These are phyloP conservation scores for Solidago caesia DNA, from an alignment of 129 eudicot genomes.

Conservation along the genomic window DNA sequence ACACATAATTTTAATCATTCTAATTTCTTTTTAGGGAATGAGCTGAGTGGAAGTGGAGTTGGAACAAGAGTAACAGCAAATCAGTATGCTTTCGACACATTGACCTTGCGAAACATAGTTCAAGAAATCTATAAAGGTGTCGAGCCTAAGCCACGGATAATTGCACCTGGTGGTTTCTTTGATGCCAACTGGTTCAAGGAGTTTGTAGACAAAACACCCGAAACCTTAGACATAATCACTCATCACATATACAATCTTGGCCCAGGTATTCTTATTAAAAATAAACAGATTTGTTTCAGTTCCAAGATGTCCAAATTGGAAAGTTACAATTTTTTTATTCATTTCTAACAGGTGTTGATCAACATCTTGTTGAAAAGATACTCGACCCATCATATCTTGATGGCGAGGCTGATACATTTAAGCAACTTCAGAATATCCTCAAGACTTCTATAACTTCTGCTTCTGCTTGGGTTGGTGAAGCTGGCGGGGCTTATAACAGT, in stretches of 20 bases:
- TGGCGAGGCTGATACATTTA: constrained; percentile 59
- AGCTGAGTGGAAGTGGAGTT: constrained; percentile 72
- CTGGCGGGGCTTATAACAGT: constrained; percentile 95
- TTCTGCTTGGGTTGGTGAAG: constrained; percentile 90
- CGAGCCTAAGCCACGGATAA: constrained; percentile 49
- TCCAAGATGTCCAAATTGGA: constrained; percentile 9
- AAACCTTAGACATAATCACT: constrained; percentile 54
- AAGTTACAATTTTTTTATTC: constrained; percentile 15
- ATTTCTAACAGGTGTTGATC: constrained; percentile 61
- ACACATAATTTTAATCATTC: background rate
- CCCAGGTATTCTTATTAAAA: constrained; percentile 54
- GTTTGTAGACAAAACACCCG: constrained; percentile 49
- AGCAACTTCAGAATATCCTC: constrained; percentile 49
- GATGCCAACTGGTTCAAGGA: constrained; percentile 69
- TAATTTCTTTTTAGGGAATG: constrained; percentile 57
- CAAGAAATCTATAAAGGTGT: constrained; percentile 53
- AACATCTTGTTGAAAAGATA: constrained; percentile 70
- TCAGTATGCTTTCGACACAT: constrained; percentile 63
- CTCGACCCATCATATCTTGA: constrained; percentile 74
- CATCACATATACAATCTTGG: constrained; percentile 94
- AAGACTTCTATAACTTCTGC: constrained; percentile 57
- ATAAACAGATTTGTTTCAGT: background rate
- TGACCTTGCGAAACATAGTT: constrained; percentile 45
- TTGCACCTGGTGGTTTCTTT: constrained; percentile 93
- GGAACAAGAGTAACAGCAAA: constrained; percentile 69